Percentiles rank a stretch among this genome's conserved stretches.
Evolutionary conservation across 768 basidiomycete species (phyloP).

Genomic region (Russula vinacea): DNA sequence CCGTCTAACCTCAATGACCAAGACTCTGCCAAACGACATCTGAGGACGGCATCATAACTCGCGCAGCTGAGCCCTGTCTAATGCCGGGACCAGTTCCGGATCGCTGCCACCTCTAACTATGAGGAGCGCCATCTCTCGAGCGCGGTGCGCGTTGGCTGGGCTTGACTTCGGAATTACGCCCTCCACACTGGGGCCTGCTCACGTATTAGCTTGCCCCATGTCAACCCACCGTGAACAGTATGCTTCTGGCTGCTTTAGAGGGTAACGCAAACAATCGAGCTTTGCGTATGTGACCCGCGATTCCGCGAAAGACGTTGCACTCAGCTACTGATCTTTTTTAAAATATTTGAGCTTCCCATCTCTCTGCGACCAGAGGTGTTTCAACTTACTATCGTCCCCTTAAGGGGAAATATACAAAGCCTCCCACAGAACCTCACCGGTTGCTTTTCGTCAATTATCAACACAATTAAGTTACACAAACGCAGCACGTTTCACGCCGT

Average conservation of each 20-base stretch:
- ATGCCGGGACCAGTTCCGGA: not conserved
- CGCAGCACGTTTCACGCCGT: not conserved
- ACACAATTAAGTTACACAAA: not conserved
- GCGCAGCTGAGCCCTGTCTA: not conserved
- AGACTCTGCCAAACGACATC: not conserved
- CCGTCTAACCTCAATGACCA: not conserved
- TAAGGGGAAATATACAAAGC: not conserved
- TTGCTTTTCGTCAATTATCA: not conserved
- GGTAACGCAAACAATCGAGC: not conserved
- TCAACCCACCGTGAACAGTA: not conserved
- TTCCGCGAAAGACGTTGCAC: not conserved
- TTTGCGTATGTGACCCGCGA: not conserved
- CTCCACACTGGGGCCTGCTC: not conserved
- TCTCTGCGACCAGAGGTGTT: not conserved
- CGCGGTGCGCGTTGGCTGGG: not conserved
- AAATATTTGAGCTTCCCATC: not conserved
- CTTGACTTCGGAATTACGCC: not conserved
- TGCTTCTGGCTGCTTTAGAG: not conserved
- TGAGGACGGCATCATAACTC: not conserved
- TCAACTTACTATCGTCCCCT: not conserved
- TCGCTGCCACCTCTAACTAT: not conserved
- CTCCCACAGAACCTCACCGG: too few species aligned
- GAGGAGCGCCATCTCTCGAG: not conserved
- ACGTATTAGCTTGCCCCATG: not conserved
- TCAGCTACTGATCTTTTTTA: not conserved